Percentiles rank a stretch among this genome's conserved stretches.
Evolutionary conservation across 140 eudicot species (phyloP).

Genomic region (Senecio squalidus): DNA sequence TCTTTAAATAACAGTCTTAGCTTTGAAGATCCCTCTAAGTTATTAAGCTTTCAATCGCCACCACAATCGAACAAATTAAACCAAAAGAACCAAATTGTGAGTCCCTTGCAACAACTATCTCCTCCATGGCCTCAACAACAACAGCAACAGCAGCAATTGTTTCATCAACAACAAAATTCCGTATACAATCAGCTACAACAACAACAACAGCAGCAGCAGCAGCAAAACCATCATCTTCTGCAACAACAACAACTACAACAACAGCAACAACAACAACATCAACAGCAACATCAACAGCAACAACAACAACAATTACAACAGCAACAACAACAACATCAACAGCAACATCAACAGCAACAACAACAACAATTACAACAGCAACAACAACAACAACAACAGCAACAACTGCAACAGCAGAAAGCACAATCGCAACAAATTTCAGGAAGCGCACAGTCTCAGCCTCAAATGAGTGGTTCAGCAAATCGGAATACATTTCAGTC

Average conservation of each 20-base stretch:
- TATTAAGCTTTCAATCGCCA: conserved; percentile 81
- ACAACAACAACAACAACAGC: conserved; percentile 26
- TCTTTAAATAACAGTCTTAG: conserved; percentile 24
- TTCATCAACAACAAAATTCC: conserved; percentile 24
- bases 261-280: conserved; percentile 23
- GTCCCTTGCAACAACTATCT: conserved; percentile 48
- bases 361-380: conserved; percentile 27
- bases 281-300: too few relatives aligned
- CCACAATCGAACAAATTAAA: conserved; percentile 45
- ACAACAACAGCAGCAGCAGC: conserved; percentile 24
- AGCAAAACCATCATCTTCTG: conserved; percentile 23
- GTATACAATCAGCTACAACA: conserved; percentile 17
- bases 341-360: conserved; percentile 23
- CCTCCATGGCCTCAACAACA: conserved; percentile 50
- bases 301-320: conserved; percentile 27
- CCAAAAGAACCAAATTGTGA: conserved; percentile 38
- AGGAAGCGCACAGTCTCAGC: conserved; percentile 45
- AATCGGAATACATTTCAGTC: conserved; percentile 31
- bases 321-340: conserved; percentile 31
- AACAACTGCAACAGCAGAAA: conserved; percentile 43
- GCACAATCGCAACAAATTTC: conserved; percentile 43
- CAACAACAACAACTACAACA: conserved; percentile 19
- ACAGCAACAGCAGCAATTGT: conserved; percentile 19
- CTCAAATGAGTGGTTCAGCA: conserved; percentile 27
- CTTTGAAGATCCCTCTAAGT: conserved; percentile 71